A percentile compares a stretch with the other conserved stretches of the same genome.
These are phyloP conservation scores for Polytrichum commune DNA, from an alignment of 225 moss, liverwort and hornwort species.

Conservation along the genomic window DNA sequence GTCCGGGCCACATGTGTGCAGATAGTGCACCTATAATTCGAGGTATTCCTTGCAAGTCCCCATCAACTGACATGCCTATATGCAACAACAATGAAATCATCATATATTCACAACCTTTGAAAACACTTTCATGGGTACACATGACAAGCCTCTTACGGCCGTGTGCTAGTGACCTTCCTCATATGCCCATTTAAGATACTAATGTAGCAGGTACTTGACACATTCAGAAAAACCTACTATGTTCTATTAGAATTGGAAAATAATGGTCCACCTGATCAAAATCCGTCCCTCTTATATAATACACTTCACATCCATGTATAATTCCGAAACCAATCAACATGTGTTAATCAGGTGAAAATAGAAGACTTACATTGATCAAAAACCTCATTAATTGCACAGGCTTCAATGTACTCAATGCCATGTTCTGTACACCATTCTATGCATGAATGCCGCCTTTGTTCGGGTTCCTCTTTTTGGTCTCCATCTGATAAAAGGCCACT, in stretches of 20 bases:
- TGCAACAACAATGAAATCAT: background rate
- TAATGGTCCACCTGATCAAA: no score
- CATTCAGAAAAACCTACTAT: no score
- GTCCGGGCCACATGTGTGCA: constrained; percentile 98
- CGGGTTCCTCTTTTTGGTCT: constrained; percentile 38
- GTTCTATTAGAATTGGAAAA: no score
- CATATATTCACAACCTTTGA: no score
- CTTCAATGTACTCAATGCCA: constrained; percentile 92
- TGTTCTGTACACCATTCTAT: constrained; percentile 87
- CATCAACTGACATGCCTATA: constrained; percentile 93
- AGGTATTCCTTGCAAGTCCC: constrained; percentile 89
- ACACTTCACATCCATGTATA: background rate
- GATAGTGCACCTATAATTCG: constrained; percentile 80
- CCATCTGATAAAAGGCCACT: constrained; percentile 65
- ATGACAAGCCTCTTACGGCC: no score
- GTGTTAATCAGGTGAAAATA: background rate
- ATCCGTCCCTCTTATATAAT: background rate
- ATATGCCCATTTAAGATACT: no score
- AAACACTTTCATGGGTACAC: no score
- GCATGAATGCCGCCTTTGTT: constrained; percentile 62
- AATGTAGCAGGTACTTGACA: no score
- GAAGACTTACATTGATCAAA: constrained; percentile 79
- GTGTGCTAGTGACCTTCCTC: no score
- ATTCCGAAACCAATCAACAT: background rate
- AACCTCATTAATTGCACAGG: constrained; percentile 82